phyloP scores from a whole-genome alignment of 2,329 filamentous ascomycete species.

The Ilyonectria destructans region DNA sequence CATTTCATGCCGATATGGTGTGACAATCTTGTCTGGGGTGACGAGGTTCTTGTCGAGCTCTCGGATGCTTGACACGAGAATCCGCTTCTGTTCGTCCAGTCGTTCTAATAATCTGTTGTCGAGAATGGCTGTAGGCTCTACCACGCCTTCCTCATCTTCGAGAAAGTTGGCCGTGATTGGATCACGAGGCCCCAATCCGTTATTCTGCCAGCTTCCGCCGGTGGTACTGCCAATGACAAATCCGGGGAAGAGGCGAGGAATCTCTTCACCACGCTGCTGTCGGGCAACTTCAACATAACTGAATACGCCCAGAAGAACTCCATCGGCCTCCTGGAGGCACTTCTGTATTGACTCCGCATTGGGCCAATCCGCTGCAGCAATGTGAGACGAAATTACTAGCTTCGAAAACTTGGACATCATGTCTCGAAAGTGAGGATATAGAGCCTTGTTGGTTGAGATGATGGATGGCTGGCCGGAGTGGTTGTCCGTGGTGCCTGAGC shows the following conservation, averaged over 20 bases:
- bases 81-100: constrained; percentile 87
- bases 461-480: constrained; percentile 99
- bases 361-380: constrained; percentile 96
- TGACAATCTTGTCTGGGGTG: constrained; percentile 86
- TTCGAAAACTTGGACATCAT: constrained; percentile 99
- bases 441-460: constrained; percentile 96
- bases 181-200: constrained; percentile 76
- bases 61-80: constrained; percentile 88
- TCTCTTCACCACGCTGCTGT: constrained; percentile 93
- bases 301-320: constrained; percentile 93
- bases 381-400: constrained; percentile 96
- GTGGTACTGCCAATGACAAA: constrained; percentile 89
- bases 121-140: constrained; percentile 81
- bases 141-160: constrained; percentile 82
- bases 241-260: constrained; percentile 92
- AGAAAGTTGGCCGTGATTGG: constrained; percentile 87
- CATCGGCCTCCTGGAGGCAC: constrained; percentile 97
- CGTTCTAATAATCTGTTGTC: constrained; percentile 86
- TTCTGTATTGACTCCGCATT: constrained; percentile 95
- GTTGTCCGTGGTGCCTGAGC: constrained; percentile 97
- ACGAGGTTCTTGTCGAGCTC: constrained; percentile 89
- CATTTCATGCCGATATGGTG: constrained; percentile 82
- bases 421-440: constrained; percentile 97
- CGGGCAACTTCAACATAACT: constrained; percentile 97
- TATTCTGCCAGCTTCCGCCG: constrained; percentile 91